Base-by-base conservation (phyloP, 1,139 yeast species). In the Geotrichum fermentans region DNA sequence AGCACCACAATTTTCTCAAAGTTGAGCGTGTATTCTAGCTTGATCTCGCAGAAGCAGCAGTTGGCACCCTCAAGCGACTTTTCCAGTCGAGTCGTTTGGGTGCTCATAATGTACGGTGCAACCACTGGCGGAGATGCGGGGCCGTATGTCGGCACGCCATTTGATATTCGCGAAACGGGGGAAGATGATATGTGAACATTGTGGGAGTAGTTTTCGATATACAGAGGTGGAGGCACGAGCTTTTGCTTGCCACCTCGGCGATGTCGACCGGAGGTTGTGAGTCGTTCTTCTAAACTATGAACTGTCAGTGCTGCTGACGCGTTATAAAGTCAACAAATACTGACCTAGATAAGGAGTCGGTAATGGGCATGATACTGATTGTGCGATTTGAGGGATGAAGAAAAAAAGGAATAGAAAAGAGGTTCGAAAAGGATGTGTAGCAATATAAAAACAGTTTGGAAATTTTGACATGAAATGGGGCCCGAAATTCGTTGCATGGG, bases 21-120 rank as follows among this genome's bases (percentile, higher is more conserved):
- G 8, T 56, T 54, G 10, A 61, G 49, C 6, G 56, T 48, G 37
- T 55, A 43, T 18, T 56, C 60, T 18, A 61, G 50, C 2, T 59
- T 49, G 43, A 60, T 62, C 45, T 61, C 65, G 45, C 65, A 61
- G 43, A 61, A 58, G 42, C 64, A 61, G 50, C 65, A 61, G 17
- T 45, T 50, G 21, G 39, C 45, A 13, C 57, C 61, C 8, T 45
- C 51, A 5, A 60, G 49, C 2, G 59, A 55, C 30, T 51, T 53
- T 34, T 54, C 58, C 7, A 49, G 43, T 17, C 55, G 47, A 10
- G 24, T 42, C 1, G 40, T 22, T 26, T 43, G 51, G 1, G 46
- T 51, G 28, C 41, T 40, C 38, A 44, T 28, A 18, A 43, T 40
- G 32, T 47, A 51, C 4, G 53, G 48, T 4, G 49, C 36, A 10